Percentiles rank a stretch among this genome's conserved stretches.
Conservation (phyloP, 495 filamentous ascomycete species). For the Tuber magnatum region DNA sequence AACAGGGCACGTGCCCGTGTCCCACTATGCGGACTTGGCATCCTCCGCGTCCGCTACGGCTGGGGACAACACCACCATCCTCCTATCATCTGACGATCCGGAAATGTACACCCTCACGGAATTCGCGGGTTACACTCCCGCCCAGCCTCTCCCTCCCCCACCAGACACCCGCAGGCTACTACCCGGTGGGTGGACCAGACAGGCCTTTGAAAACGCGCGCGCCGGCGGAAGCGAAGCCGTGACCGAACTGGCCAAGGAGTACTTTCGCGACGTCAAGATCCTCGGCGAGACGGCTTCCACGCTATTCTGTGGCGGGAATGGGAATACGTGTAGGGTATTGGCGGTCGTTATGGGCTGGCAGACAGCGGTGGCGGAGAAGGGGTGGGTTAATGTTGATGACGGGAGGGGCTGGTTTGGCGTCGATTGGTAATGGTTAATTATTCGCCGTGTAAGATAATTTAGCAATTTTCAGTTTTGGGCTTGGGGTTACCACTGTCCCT, state of each 20-base stretch:
- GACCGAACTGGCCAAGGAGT: constrained; percentile 63
- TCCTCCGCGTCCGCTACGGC: constrained; percentile 2
- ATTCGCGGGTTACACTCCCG: constrained; percentile 47
- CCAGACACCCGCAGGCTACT: neutral
- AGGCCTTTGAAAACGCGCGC: neutral
- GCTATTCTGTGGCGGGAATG: constrained; percentile 41
- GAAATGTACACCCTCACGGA: constrained; percentile 56
- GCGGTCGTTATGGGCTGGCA: constrained; percentile 80
- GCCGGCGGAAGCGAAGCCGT: neutral
- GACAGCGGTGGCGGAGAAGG: constrained; percentile 48
- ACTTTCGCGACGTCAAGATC: constrained; percentile 63
- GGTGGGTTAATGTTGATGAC: constrained; percentile 70
- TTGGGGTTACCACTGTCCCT: neutral
- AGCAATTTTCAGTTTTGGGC: neutral
- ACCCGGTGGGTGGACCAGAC: neutral
- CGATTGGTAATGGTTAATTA: constrained; percentile 34
- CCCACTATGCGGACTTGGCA: constrained; percentile 49
- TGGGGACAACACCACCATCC: constrained; percentile 28
- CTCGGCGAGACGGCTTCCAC: constrained; percentile 45
- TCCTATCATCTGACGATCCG: constrained; percentile 67
- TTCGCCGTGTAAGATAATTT: neutral
- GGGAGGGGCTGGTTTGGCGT: constrained; percentile 53
- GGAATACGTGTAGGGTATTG: constrained; percentile 59
- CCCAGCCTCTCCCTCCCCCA: constrained; percentile 45
- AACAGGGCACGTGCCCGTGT: constrained; percentile 59